phyloP scores from a whole-genome alignment of 495 filamentous ascomycete genomes.

The Poronia punctata region DNA sequence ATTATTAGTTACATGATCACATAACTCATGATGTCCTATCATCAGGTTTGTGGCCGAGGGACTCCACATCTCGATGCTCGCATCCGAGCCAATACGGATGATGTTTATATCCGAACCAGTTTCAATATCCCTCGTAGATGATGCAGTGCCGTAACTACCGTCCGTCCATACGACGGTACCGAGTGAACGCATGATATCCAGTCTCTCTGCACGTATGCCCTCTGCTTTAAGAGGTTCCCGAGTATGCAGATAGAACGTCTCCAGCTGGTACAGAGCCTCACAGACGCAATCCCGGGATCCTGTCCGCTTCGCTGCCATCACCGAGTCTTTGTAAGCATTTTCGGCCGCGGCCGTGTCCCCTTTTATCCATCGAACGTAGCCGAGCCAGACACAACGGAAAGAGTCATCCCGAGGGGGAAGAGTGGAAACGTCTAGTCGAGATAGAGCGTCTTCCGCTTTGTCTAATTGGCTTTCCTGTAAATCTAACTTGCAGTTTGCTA shows the following conservation, averaged over 20 bases:
- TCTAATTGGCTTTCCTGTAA: conserved; percentile 13
- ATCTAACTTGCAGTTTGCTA: conserved; percentile 23
- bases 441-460: conserved; percentile 20
- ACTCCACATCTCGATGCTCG: conserved; percentile 14
- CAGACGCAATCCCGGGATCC: conserved; percentile 24
- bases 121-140: neutral
- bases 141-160: conserved; percentile 8
- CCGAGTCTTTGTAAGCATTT: conserved; percentile 17
- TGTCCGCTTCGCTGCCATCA: conserved; percentile 20
- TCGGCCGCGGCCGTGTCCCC: conserved; percentile 15
- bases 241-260: conserved; percentile 22
- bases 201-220: conserved; percentile 18
- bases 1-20: conserved; percentile 3
- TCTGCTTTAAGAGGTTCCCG: conserved; percentile 19
- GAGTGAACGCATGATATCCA: conserved; percentile 14
- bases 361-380: conserved; percentile 22
- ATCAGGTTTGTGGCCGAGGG: conserved; percentile 20
- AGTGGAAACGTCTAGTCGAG: conserved; percentile 10
- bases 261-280: conserved; percentile 25
- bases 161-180: conserved; percentile 21
- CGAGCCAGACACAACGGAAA: conserved; percentile 24
- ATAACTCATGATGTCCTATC: conserved; percentile 13
- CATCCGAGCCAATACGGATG: conserved; percentile 20
- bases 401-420: conserved; percentile 21
- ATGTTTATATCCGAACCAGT: conserved; percentile 12